Evolutionary conservation across 768 basidiomycete species (phyloP).

Genomic region (Tylopilus rubrobrunneus): DNA sequence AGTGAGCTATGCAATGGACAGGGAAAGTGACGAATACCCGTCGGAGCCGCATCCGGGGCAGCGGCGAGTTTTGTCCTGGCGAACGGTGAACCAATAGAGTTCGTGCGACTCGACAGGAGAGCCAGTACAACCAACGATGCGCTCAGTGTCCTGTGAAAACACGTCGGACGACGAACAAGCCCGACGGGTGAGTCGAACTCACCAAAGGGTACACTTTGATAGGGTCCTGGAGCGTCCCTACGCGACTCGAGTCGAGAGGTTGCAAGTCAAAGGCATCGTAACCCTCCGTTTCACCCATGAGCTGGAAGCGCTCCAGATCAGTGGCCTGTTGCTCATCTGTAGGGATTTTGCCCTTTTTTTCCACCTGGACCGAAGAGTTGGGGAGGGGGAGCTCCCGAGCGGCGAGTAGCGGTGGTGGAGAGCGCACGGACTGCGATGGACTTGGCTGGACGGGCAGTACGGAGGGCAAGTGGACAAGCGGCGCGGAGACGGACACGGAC

Average conservation of each 20-base stretch:
- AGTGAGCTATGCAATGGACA: slow-evolving; percentile 2
- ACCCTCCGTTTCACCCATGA: slow-evolving; percentile 85
- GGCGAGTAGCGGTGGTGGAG: slow-evolving; percentile 44
- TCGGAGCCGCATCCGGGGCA: slow-evolving; percentile 95
- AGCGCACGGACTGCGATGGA: slow-evolving; percentile 47
- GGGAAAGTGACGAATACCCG: slow-evolving; percentile 35
- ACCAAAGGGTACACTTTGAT: slow-evolving; percentile 86
- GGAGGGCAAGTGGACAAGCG: slow-evolving; percentile 25
- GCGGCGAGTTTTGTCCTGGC: slow-evolving; percentile 63
- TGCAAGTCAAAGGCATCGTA: slow-evolving; percentile 86
- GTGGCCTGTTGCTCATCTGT: slow-evolving; percentile 90
- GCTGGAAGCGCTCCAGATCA: slow-evolving; percentile 93
- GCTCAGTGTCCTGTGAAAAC: slow-evolving; percentile 62
- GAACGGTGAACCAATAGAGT: slow-evolving; percentile 76
- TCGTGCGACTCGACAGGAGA: slow-evolving; percentile 95
- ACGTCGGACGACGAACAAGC: background rate
- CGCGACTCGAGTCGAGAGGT: slow-evolving; percentile 76
- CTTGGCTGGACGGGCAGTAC: slow-evolving; percentile 18
- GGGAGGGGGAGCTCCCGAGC: slow-evolving; percentile 60
- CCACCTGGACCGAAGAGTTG: slow-evolving; percentile 68
- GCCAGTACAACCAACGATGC: slow-evolving; percentile 93
- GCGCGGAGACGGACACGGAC: slow-evolving; percentile 14
- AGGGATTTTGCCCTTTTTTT: slow-evolving; percentile 69
- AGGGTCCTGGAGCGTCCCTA: slow-evolving; percentile 77
- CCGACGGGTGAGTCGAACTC: slow-evolving; percentile 28